phyloP scores from a whole-genome alignment of 1,284 basidiomycete species.

The Cutaneotrichosporon cavernicola region DNA sequence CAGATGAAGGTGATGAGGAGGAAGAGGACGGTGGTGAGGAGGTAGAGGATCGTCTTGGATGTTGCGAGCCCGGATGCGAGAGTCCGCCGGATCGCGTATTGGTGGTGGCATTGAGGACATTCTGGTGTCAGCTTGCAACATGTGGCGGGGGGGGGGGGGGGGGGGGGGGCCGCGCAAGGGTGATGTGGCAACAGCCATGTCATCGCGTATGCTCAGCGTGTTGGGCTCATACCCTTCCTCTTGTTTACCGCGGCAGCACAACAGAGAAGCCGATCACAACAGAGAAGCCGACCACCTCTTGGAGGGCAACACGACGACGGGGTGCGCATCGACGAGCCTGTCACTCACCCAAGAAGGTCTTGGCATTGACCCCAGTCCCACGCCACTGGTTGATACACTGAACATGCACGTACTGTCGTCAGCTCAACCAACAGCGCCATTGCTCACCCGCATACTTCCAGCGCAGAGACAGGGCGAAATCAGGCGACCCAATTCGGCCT shows the following conservation, averaged over 20 bases:
- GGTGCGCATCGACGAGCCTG: neutral
- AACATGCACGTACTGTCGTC: slow-evolving; percentile 26
- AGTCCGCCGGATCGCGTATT: slow-evolving; percentile 46
- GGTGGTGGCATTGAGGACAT: slow-evolving; percentile 51
- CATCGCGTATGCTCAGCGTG: no score
- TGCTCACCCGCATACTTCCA: slow-evolving; percentile 49
- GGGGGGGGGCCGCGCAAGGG: no score
- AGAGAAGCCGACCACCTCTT: no score
- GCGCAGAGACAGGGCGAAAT: slow-evolving; percentile 52
- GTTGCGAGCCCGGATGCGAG: slow-evolving; percentile 48
- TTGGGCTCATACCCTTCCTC: no score
- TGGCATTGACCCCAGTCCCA: slow-evolving; percentile 46
- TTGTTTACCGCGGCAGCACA: no score
- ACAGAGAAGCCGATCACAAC: no score
- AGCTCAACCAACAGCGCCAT: neutral
- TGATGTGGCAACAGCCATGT: neutral
- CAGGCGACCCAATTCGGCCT: slow-evolving; percentile 42
- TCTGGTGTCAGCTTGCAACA: slow-evolving; percentile 31
- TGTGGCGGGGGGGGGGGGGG: no score
- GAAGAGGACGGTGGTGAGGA: slow-evolving; percentile 44
- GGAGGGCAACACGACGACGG: neutral
- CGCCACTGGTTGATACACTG: slow-evolving; percentile 51
- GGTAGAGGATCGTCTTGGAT: slow-evolving; percentile 39
- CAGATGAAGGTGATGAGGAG: slow-evolving; percentile 33
- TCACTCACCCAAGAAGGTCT: slow-evolving; percentile 43